These are phyloP conservation scores for Pterulicium gracile DNA, from an alignment of 1,284 basidiomycete genomes.

Conservation along the genomic window DNA sequence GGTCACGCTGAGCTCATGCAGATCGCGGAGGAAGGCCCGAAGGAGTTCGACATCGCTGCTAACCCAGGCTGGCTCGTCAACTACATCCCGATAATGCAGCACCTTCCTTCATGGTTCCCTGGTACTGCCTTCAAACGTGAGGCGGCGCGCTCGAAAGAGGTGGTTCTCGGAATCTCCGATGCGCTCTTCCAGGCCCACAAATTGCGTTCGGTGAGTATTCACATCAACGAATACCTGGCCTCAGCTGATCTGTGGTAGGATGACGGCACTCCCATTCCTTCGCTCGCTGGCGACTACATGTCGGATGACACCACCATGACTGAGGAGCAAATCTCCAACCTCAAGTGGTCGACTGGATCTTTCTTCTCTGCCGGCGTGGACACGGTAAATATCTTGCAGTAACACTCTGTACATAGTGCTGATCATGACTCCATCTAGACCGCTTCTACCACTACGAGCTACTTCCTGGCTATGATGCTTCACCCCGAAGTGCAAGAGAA, in stretches of 20 bases:
- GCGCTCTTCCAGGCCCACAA: not conserved
- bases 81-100: not conserved
- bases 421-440: not conserved
- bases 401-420: not conserved
- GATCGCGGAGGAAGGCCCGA: slow-evolving; percentile 13
- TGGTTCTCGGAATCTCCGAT: not conserved
- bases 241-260: slow-evolving; percentile 3
- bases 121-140: slow-evolving; percentile 12
- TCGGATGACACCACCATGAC: not conserved
- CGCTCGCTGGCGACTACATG: not conserved
- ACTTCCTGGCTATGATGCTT: slow-evolving; percentile 1
- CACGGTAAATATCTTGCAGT: not conserved
- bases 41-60: slow-evolving; percentile 10
- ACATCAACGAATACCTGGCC: not conserved
- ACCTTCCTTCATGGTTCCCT: slow-evolving; percentile 14
- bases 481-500: slow-evolving; percentile 1
- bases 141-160: slow-evolving; percentile 3
- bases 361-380: slow-evolving; percentile 1
- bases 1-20: slow-evolving; percentile 15
- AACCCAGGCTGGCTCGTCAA: slow-evolving; percentile 4
- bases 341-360: slow-evolving; percentile 1
- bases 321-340: not conserved
- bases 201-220: slow-evolving; percentile 3
- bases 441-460: not conserved
- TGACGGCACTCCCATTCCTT: not conserved